phyloP scores from a whole-genome alignment of 2,329 filamentous ascomycete species.

The Fusarium sp. region DNA sequence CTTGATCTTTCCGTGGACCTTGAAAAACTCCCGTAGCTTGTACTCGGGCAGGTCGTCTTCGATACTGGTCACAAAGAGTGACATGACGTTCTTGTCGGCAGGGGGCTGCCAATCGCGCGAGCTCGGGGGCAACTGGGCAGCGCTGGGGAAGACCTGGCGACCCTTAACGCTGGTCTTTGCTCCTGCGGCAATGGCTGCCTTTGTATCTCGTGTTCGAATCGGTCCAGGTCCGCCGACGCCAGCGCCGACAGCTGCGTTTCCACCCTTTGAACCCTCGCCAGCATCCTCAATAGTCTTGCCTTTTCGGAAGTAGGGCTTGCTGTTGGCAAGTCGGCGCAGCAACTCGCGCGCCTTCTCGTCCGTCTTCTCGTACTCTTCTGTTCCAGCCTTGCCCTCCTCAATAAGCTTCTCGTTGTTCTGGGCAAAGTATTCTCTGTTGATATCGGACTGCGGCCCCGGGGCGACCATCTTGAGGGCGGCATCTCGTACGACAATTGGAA shows the following conservation, averaged over 20 bases:
- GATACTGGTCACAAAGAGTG: constrained; percentile 92
- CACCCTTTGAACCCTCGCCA: constrained; percentile 52
- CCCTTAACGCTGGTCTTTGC: constrained; percentile 58
- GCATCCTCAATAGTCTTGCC: constrained; percentile 75
- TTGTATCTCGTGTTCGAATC: constrained; percentile 78
- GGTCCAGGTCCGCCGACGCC: constrained; percentile 76
- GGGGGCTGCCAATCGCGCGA: constrained; percentile 90
- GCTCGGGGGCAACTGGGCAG: constrained; percentile 79
- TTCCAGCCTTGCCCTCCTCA: constrained; percentile 85
- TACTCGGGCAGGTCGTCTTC: constrained; percentile 96
- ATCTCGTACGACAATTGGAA: constrained; percentile 94
- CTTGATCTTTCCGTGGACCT: constrained; percentile 87
- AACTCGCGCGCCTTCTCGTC: constrained; percentile 96
- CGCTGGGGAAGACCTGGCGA: constrained; percentile 73
- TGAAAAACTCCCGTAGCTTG: constrained; percentile 90
- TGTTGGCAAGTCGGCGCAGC: constrained; percentile 84
- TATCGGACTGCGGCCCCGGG: constrained; percentile 88
- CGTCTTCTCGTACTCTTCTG: constrained; percentile 95
- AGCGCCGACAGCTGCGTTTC: constrained; percentile 63
- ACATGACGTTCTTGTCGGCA: constrained; percentile 85
- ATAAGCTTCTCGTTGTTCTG: constrained; percentile 97
- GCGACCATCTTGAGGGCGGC: constrained; percentile 98
- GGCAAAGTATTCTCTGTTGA: constrained; percentile 97
- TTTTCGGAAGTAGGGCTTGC: constrained; percentile 95
- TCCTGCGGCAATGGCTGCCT: constrained; percentile 61